Percentiles rank a stretch among this genome's conserved stretches.
phyloP scores from a whole-genome alignment of 148 eudicot genomes.

The Rhododendron ovatum region DNA sequence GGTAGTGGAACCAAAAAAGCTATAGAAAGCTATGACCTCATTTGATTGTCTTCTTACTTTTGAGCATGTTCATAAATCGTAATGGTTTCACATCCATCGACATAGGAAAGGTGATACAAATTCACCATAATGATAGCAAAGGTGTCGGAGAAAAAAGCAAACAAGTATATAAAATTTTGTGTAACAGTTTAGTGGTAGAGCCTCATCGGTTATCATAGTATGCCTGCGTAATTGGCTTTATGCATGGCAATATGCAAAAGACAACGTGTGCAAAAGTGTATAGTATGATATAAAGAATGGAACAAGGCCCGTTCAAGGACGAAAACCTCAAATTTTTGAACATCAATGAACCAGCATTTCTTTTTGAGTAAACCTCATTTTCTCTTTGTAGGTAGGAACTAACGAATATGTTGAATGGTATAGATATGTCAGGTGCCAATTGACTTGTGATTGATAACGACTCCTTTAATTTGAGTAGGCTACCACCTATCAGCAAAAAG shows the following conservation, averaged over 20 bases:
- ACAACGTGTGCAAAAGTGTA: neutral
- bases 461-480: conserved; percentile 46
- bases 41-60: neutral
- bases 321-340: neutral
- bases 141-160: neutral
- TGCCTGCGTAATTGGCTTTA: neutral
- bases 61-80: neutral
- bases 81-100: neutral
- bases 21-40: neutral
- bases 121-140: neutral
- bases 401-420: neutral
- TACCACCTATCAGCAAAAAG: conserved; percentile 98
- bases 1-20: neutral
- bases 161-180: neutral
- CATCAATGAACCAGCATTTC: neutral
- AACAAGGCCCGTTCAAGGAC: neutral
- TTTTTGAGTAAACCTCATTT: neutral
- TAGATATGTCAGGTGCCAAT: conserved; percentile 15
- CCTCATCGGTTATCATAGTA: neutral
- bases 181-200: neutral
- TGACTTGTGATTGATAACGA: neutral
- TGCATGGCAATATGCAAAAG: neutral
- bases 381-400: neutral
- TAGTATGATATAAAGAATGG: neutral
- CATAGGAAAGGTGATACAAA: neutral